Conservation (phyloP, 192 early-diverging fungal species). For the Radiomyces spectabilis region DNA sequence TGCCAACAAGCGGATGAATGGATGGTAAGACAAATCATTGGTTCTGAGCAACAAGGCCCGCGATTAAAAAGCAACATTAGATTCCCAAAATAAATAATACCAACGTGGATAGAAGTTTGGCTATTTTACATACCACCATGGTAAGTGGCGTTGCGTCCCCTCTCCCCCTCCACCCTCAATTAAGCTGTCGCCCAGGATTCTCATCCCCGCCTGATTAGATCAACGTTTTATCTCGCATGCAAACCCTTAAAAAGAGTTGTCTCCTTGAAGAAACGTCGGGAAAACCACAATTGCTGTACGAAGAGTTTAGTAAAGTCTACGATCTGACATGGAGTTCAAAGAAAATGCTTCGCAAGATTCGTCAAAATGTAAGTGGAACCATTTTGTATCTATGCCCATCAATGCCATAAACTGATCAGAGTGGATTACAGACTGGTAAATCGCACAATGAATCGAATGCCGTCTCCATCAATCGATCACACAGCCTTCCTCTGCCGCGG, state of each 20-base stretch:
- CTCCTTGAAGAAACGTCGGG: background rate
- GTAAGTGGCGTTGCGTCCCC: too few species aligned
- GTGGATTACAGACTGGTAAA: background rate
- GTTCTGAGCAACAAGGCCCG: too few species aligned
- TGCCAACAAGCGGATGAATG: conserved; percentile 8
- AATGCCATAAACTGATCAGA: background rate
- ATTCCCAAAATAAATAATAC: conserved; percentile 24
- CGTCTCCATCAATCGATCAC: background rate
- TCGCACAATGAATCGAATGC: background rate
- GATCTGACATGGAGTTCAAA: conserved; percentile 13
- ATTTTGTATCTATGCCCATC: too few species aligned
- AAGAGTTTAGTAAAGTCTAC: conserved; percentile 11
- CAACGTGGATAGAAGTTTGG: conserved; percentile 17
- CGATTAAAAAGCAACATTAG: conserved; percentile 3
- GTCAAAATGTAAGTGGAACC: conserved; percentile 5
- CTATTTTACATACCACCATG: conserved; percentile 13
- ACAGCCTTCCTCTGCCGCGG: background rate
- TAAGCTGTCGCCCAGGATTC: background rate
- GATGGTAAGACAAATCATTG: background rate
- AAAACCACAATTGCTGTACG: background rate
- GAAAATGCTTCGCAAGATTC: conserved; percentile 13
- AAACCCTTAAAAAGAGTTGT: background rate
- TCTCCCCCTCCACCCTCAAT: too few species aligned
- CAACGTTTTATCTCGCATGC: conserved; percentile 8
- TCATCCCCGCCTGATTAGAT: background rate